A percentile compares a stretch with the other conserved stretches of the same genome.
These are phyloP conservation scores for Xerocomus amazonicus DNA, from an alignment of 1,284 basidiomycete species.

Conservation along the genomic window DNA sequence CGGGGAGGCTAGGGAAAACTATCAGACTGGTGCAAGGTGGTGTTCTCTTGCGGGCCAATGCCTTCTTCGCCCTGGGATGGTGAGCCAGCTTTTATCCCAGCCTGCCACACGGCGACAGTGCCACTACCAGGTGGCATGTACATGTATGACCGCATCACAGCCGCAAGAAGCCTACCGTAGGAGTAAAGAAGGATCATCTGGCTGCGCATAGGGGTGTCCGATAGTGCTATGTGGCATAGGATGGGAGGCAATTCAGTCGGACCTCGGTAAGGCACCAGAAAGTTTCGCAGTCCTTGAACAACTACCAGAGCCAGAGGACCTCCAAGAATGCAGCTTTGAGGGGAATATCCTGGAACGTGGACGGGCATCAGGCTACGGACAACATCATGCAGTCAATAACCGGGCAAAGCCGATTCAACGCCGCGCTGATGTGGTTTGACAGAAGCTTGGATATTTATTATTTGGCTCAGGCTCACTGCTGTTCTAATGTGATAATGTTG, in stretches of 20 bases:
- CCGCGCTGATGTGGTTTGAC: constrained; percentile 13
- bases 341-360: neutral
- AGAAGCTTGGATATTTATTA: constrained; percentile 2
- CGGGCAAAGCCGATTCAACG: constrained; percentile 19
- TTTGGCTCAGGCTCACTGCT: neutral
- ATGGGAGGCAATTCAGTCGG: neutral
- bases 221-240: constrained; percentile 4
- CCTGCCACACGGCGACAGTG: constrained; percentile 27
- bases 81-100: constrained; percentile 19
- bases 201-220: constrained; percentile 8
- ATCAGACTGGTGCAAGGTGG: constrained; percentile 8
- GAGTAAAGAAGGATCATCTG: constrained; percentile 11
- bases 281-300: constrained; percentile 9
- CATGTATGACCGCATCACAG: constrained; percentile 21
- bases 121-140: constrained; percentile 29
- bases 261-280: neutral
- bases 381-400: constrained; percentile 17
- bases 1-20: neutral
- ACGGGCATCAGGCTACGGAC: constrained; percentile 1
- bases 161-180: constrained; percentile 23
- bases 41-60: constrained; percentile 10
- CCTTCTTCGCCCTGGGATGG: neutral
- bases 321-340: neutral
- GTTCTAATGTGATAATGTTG: constrained; percentile 2
- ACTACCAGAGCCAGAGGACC: neutral